Evolutionary conservation across 2,329 filamentous ascomycete species (phyloP).

Genomic region (Talaromyces sp.): DNA sequence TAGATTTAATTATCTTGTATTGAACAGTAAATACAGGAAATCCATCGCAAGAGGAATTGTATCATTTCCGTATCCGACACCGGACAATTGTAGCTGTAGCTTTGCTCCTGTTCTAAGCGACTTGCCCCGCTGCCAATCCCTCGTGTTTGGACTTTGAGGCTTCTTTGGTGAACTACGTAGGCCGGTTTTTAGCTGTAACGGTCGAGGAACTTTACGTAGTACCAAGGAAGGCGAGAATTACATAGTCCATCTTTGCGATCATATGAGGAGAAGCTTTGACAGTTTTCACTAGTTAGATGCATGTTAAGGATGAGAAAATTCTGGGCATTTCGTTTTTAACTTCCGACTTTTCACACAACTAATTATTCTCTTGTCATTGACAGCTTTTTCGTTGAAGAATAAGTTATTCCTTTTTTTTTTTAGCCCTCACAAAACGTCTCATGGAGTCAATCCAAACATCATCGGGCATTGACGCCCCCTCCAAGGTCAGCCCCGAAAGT

Average conservation of each 20-base stretch:
- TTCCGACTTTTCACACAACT: too few relatives aligned
- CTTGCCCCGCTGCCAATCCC: neutral
- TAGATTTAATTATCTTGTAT: neutral
- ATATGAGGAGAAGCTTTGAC: neutral
- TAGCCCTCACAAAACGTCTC: neutral
- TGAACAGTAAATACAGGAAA: neutral
- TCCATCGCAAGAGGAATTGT: neutral
- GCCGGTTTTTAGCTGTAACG: neutral
- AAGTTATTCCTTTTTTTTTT: neutral
- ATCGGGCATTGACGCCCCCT: neutral
- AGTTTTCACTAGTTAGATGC: neutral
- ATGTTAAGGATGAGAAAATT: neutral
- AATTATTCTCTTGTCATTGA: too few relatives aligned
- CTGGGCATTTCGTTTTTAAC: neutral
- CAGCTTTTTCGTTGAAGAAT: neutral
- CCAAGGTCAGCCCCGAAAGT: slow-evolving; percentile 4
- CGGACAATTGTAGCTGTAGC: neutral
- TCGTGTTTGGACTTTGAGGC: neutral
- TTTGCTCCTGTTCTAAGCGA: neutral
- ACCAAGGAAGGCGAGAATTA: neutral
- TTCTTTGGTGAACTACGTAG: too few relatives aligned
- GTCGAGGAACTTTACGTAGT: too few relatives aligned
- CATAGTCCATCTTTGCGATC: neutral
- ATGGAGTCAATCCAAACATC: slow-evolving; percentile 9
- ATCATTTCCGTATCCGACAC: neutral